phyloP scores from a whole-genome alignment of 2,329 filamentous ascomycete genomes.

The Dothistroma pini region DNA sequence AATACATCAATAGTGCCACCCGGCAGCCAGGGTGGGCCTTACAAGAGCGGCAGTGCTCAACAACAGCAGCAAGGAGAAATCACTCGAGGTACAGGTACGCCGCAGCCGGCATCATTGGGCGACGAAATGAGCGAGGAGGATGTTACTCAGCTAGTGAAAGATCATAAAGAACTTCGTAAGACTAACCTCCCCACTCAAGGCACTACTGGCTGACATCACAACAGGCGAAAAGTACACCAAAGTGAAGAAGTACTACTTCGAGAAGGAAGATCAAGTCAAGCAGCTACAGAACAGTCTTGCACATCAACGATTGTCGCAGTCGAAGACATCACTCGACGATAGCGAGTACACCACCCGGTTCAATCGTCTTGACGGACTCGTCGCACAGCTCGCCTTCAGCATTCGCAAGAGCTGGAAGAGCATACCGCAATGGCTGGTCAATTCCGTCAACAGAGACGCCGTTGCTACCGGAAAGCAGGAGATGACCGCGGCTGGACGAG shows the following conservation, averaged over 20 bases:
- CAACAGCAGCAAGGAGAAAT: conserved; percentile 28
- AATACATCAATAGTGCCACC: conserved; percentile 45
- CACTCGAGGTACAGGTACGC: conserved; percentile 34
- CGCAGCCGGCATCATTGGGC: conserved; percentile 40
- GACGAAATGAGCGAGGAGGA: conserved; percentile 49
- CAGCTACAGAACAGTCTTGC: conserved; percentile 96
- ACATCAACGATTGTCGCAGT: conserved; percentile 91
- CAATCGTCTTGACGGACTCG: conserved; percentile 84
- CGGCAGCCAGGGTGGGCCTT: conserved; percentile 44
- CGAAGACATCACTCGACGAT: conserved; percentile 89
- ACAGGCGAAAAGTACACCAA: conserved; percentile 94
- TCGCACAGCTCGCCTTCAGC: conserved; percentile 92
- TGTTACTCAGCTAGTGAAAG: conserved; percentile 45
- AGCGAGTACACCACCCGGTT: conserved; percentile 90
- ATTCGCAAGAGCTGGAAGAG: conserved; percentile 91
- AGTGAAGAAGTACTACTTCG: conserved; percentile 96
- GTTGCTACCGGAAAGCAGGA: conserved; percentile 87
- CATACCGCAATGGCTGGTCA: conserved; percentile 75
- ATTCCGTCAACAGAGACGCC: conserved; percentile 79
- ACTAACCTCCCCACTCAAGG: conserved; percentile 4
- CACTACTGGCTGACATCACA: conserved; percentile 16
- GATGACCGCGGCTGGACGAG: conserved; percentile 92
- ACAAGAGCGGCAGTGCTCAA: conserved; percentile 32
- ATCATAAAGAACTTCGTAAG: conserved; percentile 51
- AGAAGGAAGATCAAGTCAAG: conserved; percentile 84